Base-by-base conservation (phyloP, 2,329 filamentous ascomycete genomes). In the Monilinia aucupariae region DNA sequence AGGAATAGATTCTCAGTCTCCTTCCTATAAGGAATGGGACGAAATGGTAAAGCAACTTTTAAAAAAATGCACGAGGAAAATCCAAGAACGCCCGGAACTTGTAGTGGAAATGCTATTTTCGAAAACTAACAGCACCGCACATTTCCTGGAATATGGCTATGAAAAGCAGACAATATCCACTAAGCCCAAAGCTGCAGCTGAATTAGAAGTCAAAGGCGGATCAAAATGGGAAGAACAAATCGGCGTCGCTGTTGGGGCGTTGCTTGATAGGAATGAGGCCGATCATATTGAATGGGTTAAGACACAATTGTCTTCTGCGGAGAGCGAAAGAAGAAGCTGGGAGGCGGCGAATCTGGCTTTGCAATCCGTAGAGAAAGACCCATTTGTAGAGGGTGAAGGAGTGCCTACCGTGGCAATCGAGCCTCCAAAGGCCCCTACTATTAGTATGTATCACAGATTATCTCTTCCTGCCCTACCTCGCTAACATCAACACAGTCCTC, bases 71-170 rank as follows among this genome's bases (percentile, higher is more conserved):
- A 82, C 91, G 61, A 92, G 89, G 72, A 96, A 94, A 76, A 82
- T 97, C 1, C 84, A 94, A 65, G 86, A 96, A 68, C 84, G 92
- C 50, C 92, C 92, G 0, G 90, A 93, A 66, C 79, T 97, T 48
- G 82, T 96, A 56, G 88, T 96, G 0, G 94, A 99, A 76, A 85
- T 99, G 81, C 80, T 99, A 17, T 99, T 99, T 76, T 96, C 90
- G 75, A 99, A 99, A 75, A 89, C 92, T 63, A 87, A 86, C 59
- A 83, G 84, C 52, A 96, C 91, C 0, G 83, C 91, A 0, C 91
- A 90, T 75, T 97, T 91, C 73, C 82, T 99, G 6, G 92, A 97
- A 72, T 92, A 92, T 71, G 94, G 94, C 0, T 89, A 91, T 69
- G 92, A 97, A 71, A 90, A 87, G 72, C 91, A 93, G 68, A 84